Evolutionary conservation across 768 basidiomycete genomes (phyloP).

Genomic region (Russula griseocarnosa): DNA sequence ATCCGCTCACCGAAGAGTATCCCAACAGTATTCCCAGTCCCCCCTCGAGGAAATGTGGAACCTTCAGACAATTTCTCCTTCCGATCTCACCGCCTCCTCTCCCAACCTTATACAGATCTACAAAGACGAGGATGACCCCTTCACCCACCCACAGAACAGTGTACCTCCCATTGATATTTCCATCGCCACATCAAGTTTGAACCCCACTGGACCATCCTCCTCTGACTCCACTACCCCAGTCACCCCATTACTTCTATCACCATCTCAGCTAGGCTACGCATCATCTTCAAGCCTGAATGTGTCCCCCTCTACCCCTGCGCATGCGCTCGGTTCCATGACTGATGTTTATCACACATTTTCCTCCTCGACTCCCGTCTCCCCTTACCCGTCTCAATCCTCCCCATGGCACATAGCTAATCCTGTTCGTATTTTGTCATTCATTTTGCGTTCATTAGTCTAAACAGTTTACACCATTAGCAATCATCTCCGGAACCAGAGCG

Average conservation of each 20-base stretch:
- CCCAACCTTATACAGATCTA: neutral
- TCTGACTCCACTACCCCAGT: constrained; percentile 15
- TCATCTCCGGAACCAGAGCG: constrained; percentile 22
- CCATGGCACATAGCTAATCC: constrained; percentile 4
- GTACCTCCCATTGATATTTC: constrained; percentile 22
- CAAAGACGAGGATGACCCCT: neutral
- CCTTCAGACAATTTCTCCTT: constrained; percentile 6
- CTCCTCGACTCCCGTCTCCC: constrained; percentile 21
- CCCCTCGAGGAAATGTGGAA: constrained; percentile 2
- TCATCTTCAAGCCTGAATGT: constrained; percentile 23
- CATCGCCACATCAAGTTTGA: constrained; percentile 8
- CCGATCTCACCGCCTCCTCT: neutral
- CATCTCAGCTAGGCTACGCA: constrained; percentile 17
- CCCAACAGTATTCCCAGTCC: constrained; percentile 7
- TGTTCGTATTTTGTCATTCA: constrained; percentile 4
- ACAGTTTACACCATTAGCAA: neutral
- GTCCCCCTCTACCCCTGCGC: constrained; percentile 22
- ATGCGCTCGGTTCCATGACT: neutral
- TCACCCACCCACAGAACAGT: neutral
- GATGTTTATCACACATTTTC: neutral
- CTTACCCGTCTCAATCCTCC: neutral
- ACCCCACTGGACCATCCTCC: constrained; percentile 13
- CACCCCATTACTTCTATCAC: constrained; percentile 26
- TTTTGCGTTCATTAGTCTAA: constrained; percentile 3
- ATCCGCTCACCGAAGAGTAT: neutral